Evolutionary conservation across 2,329 filamentous ascomycete species (phyloP).

Genomic region (Neofusicoccum umdonicola): DNA sequence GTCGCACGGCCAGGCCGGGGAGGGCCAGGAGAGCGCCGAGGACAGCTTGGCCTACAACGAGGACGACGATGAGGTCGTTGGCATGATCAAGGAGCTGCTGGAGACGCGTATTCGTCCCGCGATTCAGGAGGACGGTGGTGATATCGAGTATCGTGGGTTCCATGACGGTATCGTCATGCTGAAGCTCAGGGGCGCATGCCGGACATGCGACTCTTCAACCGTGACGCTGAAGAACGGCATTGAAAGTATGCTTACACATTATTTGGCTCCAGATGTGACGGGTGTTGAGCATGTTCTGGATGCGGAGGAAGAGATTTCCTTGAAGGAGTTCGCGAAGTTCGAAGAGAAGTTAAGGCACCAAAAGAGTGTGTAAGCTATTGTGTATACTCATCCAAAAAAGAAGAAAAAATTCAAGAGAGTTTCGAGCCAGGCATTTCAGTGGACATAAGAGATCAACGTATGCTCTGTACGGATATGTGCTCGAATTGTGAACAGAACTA

Average conservation of each 20-base stretch:
- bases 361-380: no score
- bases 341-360: slow-evolving; percentile 65
- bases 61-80: slow-evolving; percentile 88
- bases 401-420: no score
- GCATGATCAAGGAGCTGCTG: slow-evolving; percentile 97
- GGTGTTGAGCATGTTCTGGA: slow-evolving; percentile 89
- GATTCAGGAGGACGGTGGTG: slow-evolving; percentile 96
- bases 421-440: no score
- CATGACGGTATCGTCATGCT: slow-evolving; percentile 73
- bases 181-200: slow-evolving; percentile 87
- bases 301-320: slow-evolving; percentile 82
- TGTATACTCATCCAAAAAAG: no score
- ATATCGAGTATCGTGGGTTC: slow-evolving; percentile 91
- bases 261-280: slow-evolving; percentile 69
- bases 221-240: slow-evolving; percentile 97
- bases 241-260: slow-evolving; percentile 93
- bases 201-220: slow-evolving; percentile 95
- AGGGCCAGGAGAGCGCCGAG: slow-evolving; percentile 50
- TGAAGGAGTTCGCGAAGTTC: slow-evolving; percentile 89
- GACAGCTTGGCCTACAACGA: slow-evolving; percentile 82
- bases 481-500: no score
- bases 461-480: no score
- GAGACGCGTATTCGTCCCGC: slow-evolving; percentile 93
- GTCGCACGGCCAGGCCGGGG: slow-evolving; percentile 56
- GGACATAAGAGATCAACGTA: no score